Conservation (phyloP, 2,329 filamentous ascomycete genomes). For the Pestalotiopsis sp. region DNA sequence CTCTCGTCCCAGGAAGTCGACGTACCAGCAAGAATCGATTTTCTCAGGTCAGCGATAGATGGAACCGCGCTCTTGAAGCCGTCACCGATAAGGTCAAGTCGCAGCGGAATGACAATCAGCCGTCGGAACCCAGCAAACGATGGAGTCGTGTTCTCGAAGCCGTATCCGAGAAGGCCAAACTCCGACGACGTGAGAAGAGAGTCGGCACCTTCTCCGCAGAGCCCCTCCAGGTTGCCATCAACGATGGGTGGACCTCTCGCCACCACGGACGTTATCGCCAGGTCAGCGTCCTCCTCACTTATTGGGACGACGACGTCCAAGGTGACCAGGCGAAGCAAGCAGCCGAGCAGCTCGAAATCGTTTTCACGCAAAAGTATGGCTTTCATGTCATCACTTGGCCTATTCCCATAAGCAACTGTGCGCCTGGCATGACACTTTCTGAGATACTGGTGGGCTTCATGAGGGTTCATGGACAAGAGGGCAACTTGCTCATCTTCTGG, state of each 20-base stretch:
- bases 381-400: slow-evolving; percentile 14
- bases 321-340: neutral
- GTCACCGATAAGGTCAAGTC: neutral
- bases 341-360: neutral
- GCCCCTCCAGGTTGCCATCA: neutral
- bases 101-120: neutral
- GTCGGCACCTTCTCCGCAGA: neutral
- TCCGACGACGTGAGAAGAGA: neutral
- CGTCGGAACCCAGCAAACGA: neutral
- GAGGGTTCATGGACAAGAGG: neutral
- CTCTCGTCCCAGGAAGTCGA: neutral
- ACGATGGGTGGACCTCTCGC: slow-evolving; percentile 2
- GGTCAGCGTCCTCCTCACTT: slow-evolving; percentile 13
- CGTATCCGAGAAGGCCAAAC: neutral
- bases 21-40: neutral
- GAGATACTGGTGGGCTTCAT: neutral
- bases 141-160: neutral
- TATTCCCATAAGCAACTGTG: neutral
- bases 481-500: slow-evolving; percentile 13
- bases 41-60: neutral
- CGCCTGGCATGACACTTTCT: neutral
- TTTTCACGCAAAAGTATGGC: slow-evolving; percentile 4
- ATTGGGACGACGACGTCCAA: slow-evolving; percentile 13
- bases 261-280: slow-evolving; percentile 6
- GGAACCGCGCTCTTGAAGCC: neutral